phyloP scores from a whole-genome alignment of 495 filamentous ascomycete genomes.

The Xylaria longipes region DNA sequence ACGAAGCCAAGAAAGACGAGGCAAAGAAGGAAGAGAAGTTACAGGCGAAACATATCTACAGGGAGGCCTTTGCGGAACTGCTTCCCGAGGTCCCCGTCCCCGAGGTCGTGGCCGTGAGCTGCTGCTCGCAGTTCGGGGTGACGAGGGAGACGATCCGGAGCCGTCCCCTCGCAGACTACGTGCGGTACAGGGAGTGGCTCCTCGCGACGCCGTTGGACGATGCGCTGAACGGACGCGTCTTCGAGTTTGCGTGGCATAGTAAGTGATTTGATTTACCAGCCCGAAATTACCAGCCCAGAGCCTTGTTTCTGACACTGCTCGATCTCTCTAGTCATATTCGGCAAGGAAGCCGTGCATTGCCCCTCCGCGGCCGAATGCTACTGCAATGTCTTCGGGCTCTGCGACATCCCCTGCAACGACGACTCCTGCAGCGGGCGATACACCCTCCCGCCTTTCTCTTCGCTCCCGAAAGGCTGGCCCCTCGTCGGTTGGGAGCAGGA shows the following conservation, averaged over 20 bases:
- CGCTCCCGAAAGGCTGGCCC: constrained; percentile 48
- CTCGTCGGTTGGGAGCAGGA: constrained; percentile 43
- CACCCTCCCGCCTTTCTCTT: constrained; percentile 38
- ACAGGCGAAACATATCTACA: constrained; percentile 50
- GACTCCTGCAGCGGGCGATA: constrained; percentile 42
- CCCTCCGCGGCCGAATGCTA: constrained; percentile 64
- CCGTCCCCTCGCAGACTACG: constrained; percentile 60
- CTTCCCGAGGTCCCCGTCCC: constrained; percentile 55
- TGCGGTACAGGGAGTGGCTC: constrained; percentile 64
- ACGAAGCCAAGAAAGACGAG: constrained; percentile 35
- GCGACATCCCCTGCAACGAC: constrained; percentile 49
- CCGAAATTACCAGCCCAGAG: background rate
- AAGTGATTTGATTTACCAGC: constrained; percentile 46
- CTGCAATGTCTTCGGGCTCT: constrained; percentile 68
- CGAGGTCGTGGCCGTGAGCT: constrained; percentile 60
- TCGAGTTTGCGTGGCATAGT: constrained; percentile 80
- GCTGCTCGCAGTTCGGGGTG: constrained; percentile 77
- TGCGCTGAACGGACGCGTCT: constrained; percentile 63
- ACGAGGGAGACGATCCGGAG: constrained; percentile 56
- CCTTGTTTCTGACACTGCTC: background rate
- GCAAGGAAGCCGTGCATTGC: constrained; percentile 59
- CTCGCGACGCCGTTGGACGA: constrained; percentile 64
- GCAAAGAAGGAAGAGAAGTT: constrained; percentile 46
- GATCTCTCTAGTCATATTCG: constrained; percentile 47
- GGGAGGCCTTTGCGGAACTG: constrained; percentile 60